A percentile compares a stretch with the other conserved stretches of the same genome.
Evolutionary conservation across 352 stramenopile genomes (phyloP).

Genomic region (Phytophthora sansomeana): DNA sequence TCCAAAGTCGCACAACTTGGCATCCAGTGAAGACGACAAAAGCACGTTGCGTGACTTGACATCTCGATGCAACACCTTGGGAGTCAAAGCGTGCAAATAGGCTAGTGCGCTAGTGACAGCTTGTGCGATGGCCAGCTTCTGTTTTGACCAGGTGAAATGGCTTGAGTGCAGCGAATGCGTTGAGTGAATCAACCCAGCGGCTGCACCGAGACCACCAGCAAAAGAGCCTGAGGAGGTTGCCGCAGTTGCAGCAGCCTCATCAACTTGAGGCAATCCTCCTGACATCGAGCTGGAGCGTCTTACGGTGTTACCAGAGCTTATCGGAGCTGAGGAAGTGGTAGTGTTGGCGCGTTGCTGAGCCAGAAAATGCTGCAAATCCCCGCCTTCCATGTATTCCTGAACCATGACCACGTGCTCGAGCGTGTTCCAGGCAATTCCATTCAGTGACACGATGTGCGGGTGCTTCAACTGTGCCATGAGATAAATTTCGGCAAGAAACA

Average conservation of each 20-base stretch:
- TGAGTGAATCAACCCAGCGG: slow-evolving; percentile 24
- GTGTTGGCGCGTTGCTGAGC: slow-evolving; percentile 30
- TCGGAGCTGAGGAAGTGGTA: slow-evolving; percentile 7
- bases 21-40: slow-evolving; percentile 55
- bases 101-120: slow-evolving; percentile 68
- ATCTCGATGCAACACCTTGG: slow-evolving; percentile 88
- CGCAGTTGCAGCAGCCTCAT: slow-evolving; percentile 24
- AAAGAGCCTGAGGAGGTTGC: slow-evolving; percentile 31
- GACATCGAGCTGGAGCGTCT: slow-evolving; percentile 27
- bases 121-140: slow-evolving; percentile 66
- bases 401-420: slow-evolving; percentile 77
- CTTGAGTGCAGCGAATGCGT: slow-evolving; percentile 18
- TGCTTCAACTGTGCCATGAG: slow-evolving; percentile 77
- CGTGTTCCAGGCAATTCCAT: slow-evolving; percentile 77
- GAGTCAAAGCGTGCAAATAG: slow-evolving; percentile 80
- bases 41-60: slow-evolving; percentile 92
- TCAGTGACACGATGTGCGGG: slow-evolving; percentile 66
- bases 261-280: slow-evolving; percentile 20
- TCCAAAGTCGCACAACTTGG: slow-evolving; percentile 69
- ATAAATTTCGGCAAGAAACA: slow-evolving; percentile 82
- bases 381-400: slow-evolving; percentile 76
- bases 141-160: slow-evolving; percentile 60
- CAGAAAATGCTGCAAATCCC: slow-evolving; percentile 73
- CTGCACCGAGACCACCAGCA: slow-evolving; percentile 8
- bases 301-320: slow-evolving; percentile 22